Conservation (phyloP, 2,329 filamentous ascomycete genomes). For the Botrytis aclada region DNA sequence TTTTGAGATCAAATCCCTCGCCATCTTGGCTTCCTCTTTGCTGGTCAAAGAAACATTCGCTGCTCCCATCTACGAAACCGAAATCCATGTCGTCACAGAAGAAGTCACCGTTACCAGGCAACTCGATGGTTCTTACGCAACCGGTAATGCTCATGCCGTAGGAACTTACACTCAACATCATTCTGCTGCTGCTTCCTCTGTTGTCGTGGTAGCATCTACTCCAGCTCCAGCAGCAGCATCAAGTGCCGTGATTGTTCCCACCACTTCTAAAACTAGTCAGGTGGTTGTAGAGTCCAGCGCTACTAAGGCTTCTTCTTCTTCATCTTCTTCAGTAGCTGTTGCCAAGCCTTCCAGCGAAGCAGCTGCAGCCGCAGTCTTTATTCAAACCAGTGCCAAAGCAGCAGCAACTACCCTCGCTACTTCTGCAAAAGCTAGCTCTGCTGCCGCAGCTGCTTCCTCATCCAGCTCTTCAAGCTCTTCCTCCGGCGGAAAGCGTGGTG, state of each 20-base stretch:
- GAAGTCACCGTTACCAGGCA: conserved; percentile 29
- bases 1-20: conserved; percentile 29
- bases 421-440: neutral
- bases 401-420: conserved; percentile 18
- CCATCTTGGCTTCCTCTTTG: conserved; percentile 35
- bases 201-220: conserved; percentile 18
- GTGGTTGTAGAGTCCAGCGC: neutral
- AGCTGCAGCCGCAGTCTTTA: conserved; percentile 10
- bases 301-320: conserved; percentile 14
- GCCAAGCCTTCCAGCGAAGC: neutral
- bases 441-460: conserved; percentile 2
- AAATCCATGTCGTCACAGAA: conserved; percentile 30
- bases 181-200: conserved; percentile 5
- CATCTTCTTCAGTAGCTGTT: conserved; percentile 14
- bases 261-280: neutral
- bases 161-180: conserved; percentile 27
- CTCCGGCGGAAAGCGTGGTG: conserved; percentile 52
- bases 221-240: neutral
- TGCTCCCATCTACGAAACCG: conserved; percentile 26
- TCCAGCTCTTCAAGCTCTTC: conserved; percentile 2
- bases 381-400: conserved; percentile 13
- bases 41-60: conserved; percentile 35
- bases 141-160: conserved; percentile 25
- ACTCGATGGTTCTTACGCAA: conserved; percentile 27
- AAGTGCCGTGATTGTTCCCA: neutral